phyloP scores from a whole-genome alignment of 2,329 filamentous ascomycete genomes.

The Anthostomella pinea region DNA sequence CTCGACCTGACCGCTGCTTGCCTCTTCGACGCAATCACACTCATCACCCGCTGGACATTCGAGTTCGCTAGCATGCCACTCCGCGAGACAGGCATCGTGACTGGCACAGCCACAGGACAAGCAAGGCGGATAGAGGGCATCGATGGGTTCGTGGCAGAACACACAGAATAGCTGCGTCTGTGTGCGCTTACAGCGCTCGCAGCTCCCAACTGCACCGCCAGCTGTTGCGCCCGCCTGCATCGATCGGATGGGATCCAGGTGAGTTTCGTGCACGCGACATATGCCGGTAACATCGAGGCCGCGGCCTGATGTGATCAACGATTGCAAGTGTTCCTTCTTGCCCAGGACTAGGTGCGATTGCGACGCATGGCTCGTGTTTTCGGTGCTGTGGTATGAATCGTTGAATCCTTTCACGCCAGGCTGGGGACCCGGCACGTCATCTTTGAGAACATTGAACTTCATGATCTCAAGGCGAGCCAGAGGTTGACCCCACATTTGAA shows the following conservation, averaged over 20 bases:
- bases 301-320: slow-evolving; percentile 49
- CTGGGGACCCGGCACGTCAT: slow-evolving; percentile 36
- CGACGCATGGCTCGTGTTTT: slow-evolving; percentile 32
- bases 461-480: slow-evolving; percentile 63
- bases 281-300: slow-evolving; percentile 63
- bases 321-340: slow-evolving; percentile 52
- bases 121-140: slow-evolving; percentile 59
- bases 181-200: slow-evolving; percentile 48
- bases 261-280: slow-evolving; percentile 60
- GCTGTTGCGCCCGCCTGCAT: slow-evolving; percentile 42
- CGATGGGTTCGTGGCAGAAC: slow-evolving; percentile 60
- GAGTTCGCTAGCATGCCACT: slow-evolving; percentile 58
- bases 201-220: slow-evolving; percentile 40
- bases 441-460: slow-evolving; percentile 64
- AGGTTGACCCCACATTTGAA: slow-evolving; percentile 64
- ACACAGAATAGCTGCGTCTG: slow-evolving; percentile 61
- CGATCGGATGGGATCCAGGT: slow-evolving; percentile 58
- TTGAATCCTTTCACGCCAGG: slow-evolving; percentile 33
- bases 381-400: slow-evolving; percentile 35
- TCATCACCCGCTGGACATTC: slow-evolving; percentile 63
- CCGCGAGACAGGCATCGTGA: slow-evolving; percentile 57
- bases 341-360: slow-evolving; percentile 49
- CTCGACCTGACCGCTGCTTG: slow-evolving; percentile 55
- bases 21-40: slow-evolving; percentile 59
- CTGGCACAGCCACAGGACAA: slow-evolving; percentile 61